phyloP scores from a whole-genome alignment of 2,329 filamentous ascomycete genomes.

The Ophioceras dolichostomum region DNA sequence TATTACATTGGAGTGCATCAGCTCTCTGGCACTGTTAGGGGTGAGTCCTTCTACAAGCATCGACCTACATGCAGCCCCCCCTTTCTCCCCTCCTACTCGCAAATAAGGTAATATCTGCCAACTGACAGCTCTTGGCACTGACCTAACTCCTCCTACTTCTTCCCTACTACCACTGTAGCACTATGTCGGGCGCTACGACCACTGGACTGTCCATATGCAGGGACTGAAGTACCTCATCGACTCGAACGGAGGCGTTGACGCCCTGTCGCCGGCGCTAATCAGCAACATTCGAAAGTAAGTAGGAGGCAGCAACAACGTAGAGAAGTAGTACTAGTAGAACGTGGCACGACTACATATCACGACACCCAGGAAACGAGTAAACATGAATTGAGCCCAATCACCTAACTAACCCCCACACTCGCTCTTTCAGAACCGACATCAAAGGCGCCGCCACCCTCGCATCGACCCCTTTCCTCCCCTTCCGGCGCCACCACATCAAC shows the following conservation, averaged over 20 bases:
- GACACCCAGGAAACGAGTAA: too few relatives aligned
- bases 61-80: too few relatives aligned
- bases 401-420: not conserved
- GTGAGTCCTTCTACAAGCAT: slow-evolving; percentile 10
- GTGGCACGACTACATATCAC: too few relatives aligned
- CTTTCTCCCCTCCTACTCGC: too few relatives aligned
- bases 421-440: slow-evolving; percentile 18
- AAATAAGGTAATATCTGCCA: too few relatives aligned
- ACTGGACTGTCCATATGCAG: slow-evolving; percentile 25
- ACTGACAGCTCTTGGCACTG: too few relatives aligned
- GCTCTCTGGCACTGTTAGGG: slow-evolving; percentile 16
- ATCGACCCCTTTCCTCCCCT: slow-evolving; percentile 19
- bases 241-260: slow-evolving; percentile 13
- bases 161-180: slow-evolving; percentile 12
- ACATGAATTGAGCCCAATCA: too few relatives aligned
- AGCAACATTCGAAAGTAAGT: slow-evolving; percentile 17
- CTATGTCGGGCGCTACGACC: slow-evolving; percentile 21
- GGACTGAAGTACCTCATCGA: slow-evolving; percentile 19
- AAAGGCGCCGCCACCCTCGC: slow-evolving; percentile 19
- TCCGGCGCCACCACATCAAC: slow-evolving; percentile 12
- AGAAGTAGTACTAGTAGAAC: too few relatives aligned
- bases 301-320: too few relatives aligned
- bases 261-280: slow-evolving; percentile 8
- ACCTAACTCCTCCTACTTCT: too few relatives aligned
- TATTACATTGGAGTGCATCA: slow-evolving; percentile 18